These are phyloP conservation scores for Fraxinus paxiana DNA, from an alignment of 305 asterid species.

Conservation along the genomic window DNA sequence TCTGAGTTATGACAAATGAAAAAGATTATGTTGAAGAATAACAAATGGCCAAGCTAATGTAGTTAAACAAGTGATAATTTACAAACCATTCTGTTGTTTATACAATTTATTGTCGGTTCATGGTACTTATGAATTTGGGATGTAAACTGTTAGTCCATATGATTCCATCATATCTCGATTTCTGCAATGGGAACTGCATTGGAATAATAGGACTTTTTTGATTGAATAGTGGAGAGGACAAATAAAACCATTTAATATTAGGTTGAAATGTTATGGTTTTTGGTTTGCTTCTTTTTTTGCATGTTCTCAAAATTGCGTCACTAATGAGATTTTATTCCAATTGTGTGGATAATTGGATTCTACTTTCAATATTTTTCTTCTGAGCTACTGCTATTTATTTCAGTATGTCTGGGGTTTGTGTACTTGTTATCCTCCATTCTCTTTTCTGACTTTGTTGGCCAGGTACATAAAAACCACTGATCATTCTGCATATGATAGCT, in stretches of 20 bases:
- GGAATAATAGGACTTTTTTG: neutral
- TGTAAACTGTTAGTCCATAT: neutral
- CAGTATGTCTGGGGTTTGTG: neutral
- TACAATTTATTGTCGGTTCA: neutral
- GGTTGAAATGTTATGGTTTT: neutral
- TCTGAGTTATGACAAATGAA: neutral
- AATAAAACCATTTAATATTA: neutral
- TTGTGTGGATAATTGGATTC: neutral
- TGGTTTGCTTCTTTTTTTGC: neutral
- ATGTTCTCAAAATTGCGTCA: neutral
- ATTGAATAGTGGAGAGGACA: neutral
- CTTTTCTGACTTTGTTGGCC: slow-evolving; percentile 8
- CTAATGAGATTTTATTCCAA: neutral
- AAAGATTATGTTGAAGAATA: neutral
- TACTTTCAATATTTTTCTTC: neutral
- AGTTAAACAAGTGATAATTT: neutral
- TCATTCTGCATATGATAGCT: neutral
- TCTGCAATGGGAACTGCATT: neutral
- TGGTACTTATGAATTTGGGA: neutral
- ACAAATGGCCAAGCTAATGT: neutral
- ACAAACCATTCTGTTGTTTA: neutral
- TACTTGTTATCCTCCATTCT: neutral
- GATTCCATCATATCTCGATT: neutral
- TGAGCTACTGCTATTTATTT: neutral
- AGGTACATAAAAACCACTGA: slow-evolving; percentile 47